Evolutionary conservation across 805 yeast genomes (phyloP), one percentile per base, ranked within the genome.

Genomic region (Candida awuae): DNA sequence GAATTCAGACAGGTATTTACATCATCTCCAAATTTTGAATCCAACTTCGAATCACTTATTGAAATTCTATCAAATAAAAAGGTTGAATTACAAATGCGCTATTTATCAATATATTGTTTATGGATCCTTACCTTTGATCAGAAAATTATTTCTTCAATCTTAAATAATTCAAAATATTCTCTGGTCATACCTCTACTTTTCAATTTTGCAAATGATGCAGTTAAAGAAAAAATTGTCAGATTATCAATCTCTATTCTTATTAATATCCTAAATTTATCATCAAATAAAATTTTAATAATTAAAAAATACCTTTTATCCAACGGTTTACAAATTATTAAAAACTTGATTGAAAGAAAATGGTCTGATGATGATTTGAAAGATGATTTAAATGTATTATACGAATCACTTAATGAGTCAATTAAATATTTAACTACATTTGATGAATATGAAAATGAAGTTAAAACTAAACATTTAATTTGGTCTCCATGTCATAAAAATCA

Each of bases 191-290:
- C 66, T 34, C 67, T 54, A 59, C 69, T 71, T 63, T 68, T 73
- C 45, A 61, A 62, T 29, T 68, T 84, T 34, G 75, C 87, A 21
- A 84, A 82, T 55, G 75, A 77, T 42, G 84, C 96, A 2, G 84
- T 90, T 49, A 92, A 92, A 66, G 94, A 88, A 63, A 92, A 92
- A 66, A 77, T 92, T 39, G 83, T 86, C 23, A 73, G 98, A 56
- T 67, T 92, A 32, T 71, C 92, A n/a, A 69, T 87, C 20, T 79
- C 94, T 1, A 75, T 82, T 29, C 65, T 88, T 47, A 63, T 75
- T 52, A 83, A 83, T 53, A 66, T 82, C 35, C 65, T 80, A 36
- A 55, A 63, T 7, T 51, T 53, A 51, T 18, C 29, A 6, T 9
- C 30, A 15, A 25, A 36, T 21, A 67, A 64, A 66, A 57, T 69